phyloP scores from a whole-genome alignment of 177 flowering plant genomes.

The Vitis hybrid region DNA sequence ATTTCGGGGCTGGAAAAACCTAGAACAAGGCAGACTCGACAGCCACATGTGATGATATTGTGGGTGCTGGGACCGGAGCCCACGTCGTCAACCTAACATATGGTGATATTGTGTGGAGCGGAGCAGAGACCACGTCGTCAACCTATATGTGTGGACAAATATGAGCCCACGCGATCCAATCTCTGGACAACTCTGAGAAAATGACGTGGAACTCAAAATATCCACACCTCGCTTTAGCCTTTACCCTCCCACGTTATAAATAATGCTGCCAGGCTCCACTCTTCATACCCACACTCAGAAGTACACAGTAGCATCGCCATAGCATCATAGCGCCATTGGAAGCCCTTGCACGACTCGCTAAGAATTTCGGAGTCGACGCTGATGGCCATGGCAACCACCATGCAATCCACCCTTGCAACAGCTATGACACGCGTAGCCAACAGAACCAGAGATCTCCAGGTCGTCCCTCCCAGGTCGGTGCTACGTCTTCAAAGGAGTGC shows the following conservation, averaged over 20 bases:
- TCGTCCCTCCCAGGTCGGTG: neutral
- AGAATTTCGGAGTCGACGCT: too few species aligned
- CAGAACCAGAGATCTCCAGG: neutral
- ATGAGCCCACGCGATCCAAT: slow-evolving; percentile 18
- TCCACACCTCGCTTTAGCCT: slow-evolving; percentile 3
- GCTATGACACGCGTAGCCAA: slow-evolving; percentile 5
- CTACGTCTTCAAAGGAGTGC: slow-evolving; percentile 9
- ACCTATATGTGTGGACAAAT: slow-evolving; percentile 18
- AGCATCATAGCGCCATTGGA: too few species aligned
- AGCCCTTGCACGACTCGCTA: too few species aligned
- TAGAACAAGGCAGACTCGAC: neutral
- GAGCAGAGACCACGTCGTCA: slow-evolving; percentile 10
- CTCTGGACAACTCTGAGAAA: neutral
- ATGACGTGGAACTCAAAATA: slow-evolving; percentile 23
- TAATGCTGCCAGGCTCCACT: neutral
- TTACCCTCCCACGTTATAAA: slow-evolving; percentile 4
- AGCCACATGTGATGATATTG: neutral
- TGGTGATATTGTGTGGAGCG: neutral
- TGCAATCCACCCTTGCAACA: slow-evolving; percentile 25
- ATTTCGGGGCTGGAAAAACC: neutral
- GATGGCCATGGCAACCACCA: slow-evolving; percentile 27
- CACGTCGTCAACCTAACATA: slow-evolving; percentile 10
- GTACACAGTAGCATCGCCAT: too few species aligned
- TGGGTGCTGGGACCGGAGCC: neutral
- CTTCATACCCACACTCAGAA: too few species aligned